phyloP scores from a whole-genome alignment of 2,329 filamentous ascomycete genomes.

The Microdochium paspali region DNA sequence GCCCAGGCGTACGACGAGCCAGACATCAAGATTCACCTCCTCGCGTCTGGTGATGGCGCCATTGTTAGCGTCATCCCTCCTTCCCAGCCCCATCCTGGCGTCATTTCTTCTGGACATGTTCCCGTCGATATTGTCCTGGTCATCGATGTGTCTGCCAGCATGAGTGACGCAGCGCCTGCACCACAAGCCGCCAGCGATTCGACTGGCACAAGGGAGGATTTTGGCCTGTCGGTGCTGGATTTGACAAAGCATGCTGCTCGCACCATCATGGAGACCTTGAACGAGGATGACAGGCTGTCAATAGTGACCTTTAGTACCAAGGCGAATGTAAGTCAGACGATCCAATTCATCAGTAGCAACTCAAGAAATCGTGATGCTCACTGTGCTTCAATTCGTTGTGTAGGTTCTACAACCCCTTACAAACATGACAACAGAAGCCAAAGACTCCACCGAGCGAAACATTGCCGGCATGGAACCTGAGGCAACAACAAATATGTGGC shows the following conservation, averaged over 20 bases:
- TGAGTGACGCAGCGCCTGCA: conserved; percentile 35
- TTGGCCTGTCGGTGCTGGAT: conserved; percentile 46
- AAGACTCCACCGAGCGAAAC: conserved; percentile 26
- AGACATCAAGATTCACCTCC: background rate
- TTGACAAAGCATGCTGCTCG: conserved; percentile 50
- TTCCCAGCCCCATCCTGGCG: background rate
- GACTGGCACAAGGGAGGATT: conserved; percentile 24
- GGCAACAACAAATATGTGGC: conserved; percentile 46
- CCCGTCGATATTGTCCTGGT: conserved; percentile 53
- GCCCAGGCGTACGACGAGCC: background rate
- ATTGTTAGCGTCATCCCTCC: background rate
- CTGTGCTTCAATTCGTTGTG: background rate
- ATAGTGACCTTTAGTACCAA: conserved; percentile 43
- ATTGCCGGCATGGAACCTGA: conserved; percentile 31
- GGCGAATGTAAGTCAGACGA: conserved; percentile 18
- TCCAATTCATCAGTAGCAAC: background rate
- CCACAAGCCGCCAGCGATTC: conserved; percentile 27
- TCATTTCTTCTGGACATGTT: conserved; percentile 22
- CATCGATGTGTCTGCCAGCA: conserved; percentile 52
- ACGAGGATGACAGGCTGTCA: conserved; percentile 43
- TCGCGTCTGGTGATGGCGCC: background rate
- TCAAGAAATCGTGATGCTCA: too few relatives aligned
- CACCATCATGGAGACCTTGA: conserved; percentile 47
- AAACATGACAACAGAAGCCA: conserved; percentile 36
- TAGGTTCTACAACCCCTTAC: conserved; percentile 33